Base-by-base conservation (phyloP, 805 yeast genomes). In the Ogataea angusta region DNA sequence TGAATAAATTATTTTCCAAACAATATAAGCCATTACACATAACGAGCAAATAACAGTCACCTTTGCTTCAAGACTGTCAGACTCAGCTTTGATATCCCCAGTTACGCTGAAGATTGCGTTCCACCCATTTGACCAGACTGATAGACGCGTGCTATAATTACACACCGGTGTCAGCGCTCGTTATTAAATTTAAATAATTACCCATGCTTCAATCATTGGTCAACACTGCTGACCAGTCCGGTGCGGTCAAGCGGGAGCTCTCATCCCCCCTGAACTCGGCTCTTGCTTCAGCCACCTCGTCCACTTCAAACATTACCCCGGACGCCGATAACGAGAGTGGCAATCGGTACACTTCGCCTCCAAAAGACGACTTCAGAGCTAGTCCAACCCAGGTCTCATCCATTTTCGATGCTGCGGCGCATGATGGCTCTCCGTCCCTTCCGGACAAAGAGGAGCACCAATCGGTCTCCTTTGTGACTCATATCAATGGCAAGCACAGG, bases 181-280 rank as follows among this genome's bases (percentile, higher is more conserved):
- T 19, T 19, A 7, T 19, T 19, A 34, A 14, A 28, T 21, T 24
- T 34, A 6, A 17, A 23, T 18, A 12, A 28, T 16, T 19, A 16
- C 34, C 14, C 30, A 51, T 51, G 54, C 28, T 51, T 15, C 53
- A 41, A 9, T 51, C 54, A 22, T 14, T 51, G 31, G 29, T 46
- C 29, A 46, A 44, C 37, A 40, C 38, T 27, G 15, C 49, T 9
- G 52, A 48, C 5, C 37, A 44, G 6, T 19, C 36, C 5, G 32
- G 40, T n/a, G 36, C 36, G 5, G 43, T 48, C 24, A 51, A 51
- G 34, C 41, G 51, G 30, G 52, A 51, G 40, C 48, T 48, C 22
- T 25, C 45, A 10, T 34, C 52, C 15, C 44, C 47, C 5, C 16
- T 37, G 31, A 18, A 31, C 10, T 35, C 43, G 16, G 30, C 40